Evolutionary conservation across 805 yeast genomes (phyloP), one percentile per base, ranked within the genome.

Genomic region (Candida boidinii): DNA sequence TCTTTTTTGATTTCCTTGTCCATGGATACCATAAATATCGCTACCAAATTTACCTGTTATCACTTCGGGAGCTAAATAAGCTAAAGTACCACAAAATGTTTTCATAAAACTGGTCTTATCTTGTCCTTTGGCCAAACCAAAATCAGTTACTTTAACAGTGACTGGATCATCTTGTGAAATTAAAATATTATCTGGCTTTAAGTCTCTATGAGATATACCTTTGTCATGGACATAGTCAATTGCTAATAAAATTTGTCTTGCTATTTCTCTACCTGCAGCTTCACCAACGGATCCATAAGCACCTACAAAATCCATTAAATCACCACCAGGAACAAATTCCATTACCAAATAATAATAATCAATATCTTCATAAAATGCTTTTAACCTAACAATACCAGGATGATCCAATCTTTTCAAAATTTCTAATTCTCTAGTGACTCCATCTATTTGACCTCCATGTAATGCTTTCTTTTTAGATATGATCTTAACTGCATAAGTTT

Each of bases 271-370:
- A 7, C 88, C 83, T 4, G 94, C 92, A 30, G 76, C 87, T 55
- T 92, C 98, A 11, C 90, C 90, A 14, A 92, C 82, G 3, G 90
- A 75, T 12, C 96, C 96, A 56, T 84, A 81, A 3, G 87, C 84
- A 1, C 94, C 90, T 2, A 90, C 94, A 58, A 85, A 88, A 60
- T 92, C 98, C 98, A 92, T 92, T 33, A 92, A 63, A 55, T 92
- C 99, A 17, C 98, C 99, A 22, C 96, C 96, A 2, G 94, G 79
- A 18, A 92, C 94, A 47, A 79, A 83, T 51, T 92, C 98, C 96
- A 92, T 90, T 7, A 92, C 90, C 41, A 92, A 64, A 53, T 85
- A 90, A 54, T 84, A 84, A 47, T 71, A 74, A 37, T 79, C 83
- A 5, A 66, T 60, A 51, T 90, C 96, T 51, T 88, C 95, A 51